A percentile compares a stretch with the other conserved stretches of the same genome.
Evolutionary conservation across 768 basidiomycete genomes (phyloP).

Genomic region (Cystofilobasidium ferigula): DNA sequence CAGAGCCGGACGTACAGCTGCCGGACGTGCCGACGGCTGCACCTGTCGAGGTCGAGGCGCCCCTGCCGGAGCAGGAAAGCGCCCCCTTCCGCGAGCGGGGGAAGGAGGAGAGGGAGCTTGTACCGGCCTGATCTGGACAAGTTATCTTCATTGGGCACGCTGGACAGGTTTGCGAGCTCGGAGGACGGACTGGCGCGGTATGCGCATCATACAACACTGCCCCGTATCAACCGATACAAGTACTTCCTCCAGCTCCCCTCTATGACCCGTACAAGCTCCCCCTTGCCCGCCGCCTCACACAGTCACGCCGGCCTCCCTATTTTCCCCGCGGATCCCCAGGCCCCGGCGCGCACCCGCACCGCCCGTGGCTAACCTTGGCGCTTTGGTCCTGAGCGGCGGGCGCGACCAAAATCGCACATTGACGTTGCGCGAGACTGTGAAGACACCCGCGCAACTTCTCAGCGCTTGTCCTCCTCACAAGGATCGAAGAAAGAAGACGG

Average conservation of each 20-base stretch:
- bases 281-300: conserved; percentile 1
- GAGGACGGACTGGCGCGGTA: no score
- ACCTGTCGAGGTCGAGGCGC: neutral
- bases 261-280: no score
- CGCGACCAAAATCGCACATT: conserved; percentile 15
- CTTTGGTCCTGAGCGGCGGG: neutral
- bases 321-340: conserved; percentile 10
- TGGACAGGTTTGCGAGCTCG: no score
- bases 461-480: neutral
- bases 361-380: neutral
- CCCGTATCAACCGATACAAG: no score
- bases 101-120: neutral
- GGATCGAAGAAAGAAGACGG: neutral
- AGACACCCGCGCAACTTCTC: neutral
- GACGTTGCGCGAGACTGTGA: conserved; percentile 17
- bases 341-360: neutral
- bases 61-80: neutral
- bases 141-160: no score
- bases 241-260: no score
- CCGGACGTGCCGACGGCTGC: neutral
- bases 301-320: neutral
- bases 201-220: no score
- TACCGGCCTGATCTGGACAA: neutral
- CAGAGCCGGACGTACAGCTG: neutral
- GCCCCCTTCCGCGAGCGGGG: neutral